These are phyloP conservation scores for Pseudonitzschia delicatissima DNA, from an alignment of 108 stramenopile genomes.

Conservation along the genomic window DNA sequence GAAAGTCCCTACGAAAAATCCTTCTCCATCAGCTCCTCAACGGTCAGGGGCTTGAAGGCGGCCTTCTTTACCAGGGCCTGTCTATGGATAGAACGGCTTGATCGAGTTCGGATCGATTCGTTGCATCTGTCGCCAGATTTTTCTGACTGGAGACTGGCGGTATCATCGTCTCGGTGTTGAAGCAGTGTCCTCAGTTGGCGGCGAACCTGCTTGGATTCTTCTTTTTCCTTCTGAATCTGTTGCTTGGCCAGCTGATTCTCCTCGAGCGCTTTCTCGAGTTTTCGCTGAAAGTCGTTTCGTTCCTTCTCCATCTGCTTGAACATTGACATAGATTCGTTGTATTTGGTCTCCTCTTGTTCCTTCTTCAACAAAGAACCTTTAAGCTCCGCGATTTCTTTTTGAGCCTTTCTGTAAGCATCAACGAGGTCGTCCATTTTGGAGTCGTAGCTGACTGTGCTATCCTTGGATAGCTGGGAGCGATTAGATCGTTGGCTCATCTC, in stretches of 20 bases:
- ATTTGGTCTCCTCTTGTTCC: not conserved
- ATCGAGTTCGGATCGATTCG: not conserved
- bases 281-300: not conserved
- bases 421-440: not conserved
- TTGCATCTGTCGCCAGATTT: not conserved
- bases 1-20: conserved; percentile 1
- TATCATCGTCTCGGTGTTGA: not conserved
- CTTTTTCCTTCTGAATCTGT: not conserved
- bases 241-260: not conserved
- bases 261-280: not conserved
- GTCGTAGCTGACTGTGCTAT: too few relatives aligned
- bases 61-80: too few relatives aligned
- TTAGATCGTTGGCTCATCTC: too few relatives aligned
- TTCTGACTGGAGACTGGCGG: too few relatives aligned
- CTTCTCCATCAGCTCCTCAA: conserved; percentile 3
- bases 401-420: not conserved
- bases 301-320: conserved; percentile 1
- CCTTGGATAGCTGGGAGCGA: too few relatives aligned
- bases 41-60: conserved; percentile 1
- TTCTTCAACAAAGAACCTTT: not conserved
- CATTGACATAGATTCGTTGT: not conserved
- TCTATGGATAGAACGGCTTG: not conserved
- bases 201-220: not conserved
- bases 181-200: not conserved
- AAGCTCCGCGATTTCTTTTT: not conserved